These are phyloP conservation scores for Pisolithus albus DNA, from an alignment of 768 basidiomycete genomes.

Conservation along the genomic window DNA sequence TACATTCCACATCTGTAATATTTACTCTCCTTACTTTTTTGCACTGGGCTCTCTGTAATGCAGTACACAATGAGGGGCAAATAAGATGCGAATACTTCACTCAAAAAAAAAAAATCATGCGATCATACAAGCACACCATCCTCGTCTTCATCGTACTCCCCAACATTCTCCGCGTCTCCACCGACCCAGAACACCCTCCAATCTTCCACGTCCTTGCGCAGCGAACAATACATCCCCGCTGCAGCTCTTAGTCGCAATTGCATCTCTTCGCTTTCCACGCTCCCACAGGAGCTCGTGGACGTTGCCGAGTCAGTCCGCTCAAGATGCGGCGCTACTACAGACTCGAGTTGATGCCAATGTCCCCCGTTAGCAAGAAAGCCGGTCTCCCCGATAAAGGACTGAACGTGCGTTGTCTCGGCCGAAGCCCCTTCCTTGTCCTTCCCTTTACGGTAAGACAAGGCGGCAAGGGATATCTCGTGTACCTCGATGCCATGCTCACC, in stretches of 20 bases:
- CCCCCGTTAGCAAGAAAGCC: slow-evolving; percentile 42
- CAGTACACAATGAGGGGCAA: neutral
- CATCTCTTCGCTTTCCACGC: slow-evolving; percentile 48
- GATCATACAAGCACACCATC: slow-evolving; percentile 24
- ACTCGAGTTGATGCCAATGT: slow-evolving; percentile 36
- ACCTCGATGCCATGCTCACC: slow-evolving; percentile 69
- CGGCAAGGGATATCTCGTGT: slow-evolving; percentile 55
- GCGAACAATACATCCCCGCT: slow-evolving; percentile 75
- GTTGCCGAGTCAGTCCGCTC: slow-evolving; percentile 39
- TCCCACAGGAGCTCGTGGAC: slow-evolving; percentile 43
- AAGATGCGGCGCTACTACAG: slow-evolving; percentile 26
- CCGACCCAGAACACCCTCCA: slow-evolving; percentile 84
- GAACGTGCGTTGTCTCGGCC: slow-evolving; percentile 43
- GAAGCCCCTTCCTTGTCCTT: slow-evolving; percentile 43
- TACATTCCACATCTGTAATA: slow-evolving; percentile 24
- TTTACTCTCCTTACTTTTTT: slow-evolving; percentile 13
- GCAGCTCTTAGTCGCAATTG: slow-evolving; percentile 40
- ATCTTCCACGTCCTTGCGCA: slow-evolving; percentile 63
- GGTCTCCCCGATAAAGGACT: slow-evolving; percentile 59
- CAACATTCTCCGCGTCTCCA: slow-evolving; percentile 35
- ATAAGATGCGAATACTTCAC: neutral
- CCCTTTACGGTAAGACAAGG: slow-evolving; percentile 32
- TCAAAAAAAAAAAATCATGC: no score
- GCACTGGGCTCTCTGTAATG: slow-evolving; percentile 17
- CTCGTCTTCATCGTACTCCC: slow-evolving; percentile 21